These are phyloP conservation scores for Lactarius indigo DNA, from an alignment of 768 basidiomycete species.

Conservation along the genomic window DNA sequence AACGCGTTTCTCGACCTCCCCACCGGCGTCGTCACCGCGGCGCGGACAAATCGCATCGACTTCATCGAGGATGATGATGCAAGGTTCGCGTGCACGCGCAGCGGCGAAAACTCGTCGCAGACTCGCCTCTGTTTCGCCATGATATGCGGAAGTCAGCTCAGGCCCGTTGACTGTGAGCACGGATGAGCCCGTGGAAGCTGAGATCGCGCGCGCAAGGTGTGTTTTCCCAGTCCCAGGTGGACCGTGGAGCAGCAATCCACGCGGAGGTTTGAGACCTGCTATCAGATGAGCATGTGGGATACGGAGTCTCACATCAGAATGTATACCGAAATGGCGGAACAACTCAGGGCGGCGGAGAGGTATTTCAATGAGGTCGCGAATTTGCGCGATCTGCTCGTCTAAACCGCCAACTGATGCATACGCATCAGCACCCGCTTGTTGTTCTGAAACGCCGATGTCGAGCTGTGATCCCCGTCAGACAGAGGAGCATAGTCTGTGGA, in stretches of 20 bases:
- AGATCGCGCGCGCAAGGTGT: conserved; percentile 91
- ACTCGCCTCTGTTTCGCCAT: conserved; percentile 93
- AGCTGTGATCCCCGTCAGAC: conserved; percentile 6
- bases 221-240: conserved; percentile 99
- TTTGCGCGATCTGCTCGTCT: conserved; percentile 79
- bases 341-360: conserved; percentile 80
- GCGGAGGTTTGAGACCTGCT: conserved; percentile 90
- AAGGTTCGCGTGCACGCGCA: conserved; percentile 77
- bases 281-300: background rate
- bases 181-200: conserved; percentile 77
- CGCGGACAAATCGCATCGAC: conserved; percentile 92
- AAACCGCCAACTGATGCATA: conserved; percentile 87
- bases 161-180: conserved; percentile 96
- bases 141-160: conserved; percentile 91
- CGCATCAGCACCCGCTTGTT: conserved; percentile 46
- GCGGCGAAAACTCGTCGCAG: conserved; percentile 87
- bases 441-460: conserved; percentile 41
- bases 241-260: conserved; percentile 91
- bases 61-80: conserved; percentile 94
- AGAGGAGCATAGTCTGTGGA: conserved; percentile 1
- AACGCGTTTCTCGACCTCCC: conserved; percentile 94
- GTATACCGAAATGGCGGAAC: conserved; percentile 65
- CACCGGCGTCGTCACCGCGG: conserved; percentile 84
- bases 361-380: conserved; percentile 81
- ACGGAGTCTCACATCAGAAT: background rate